Evolutionary conservation across 345 rosid genomes (phyloP), one percentile per base, ranked within the genome.

Genomic region (Populus euphratica): DNA sequence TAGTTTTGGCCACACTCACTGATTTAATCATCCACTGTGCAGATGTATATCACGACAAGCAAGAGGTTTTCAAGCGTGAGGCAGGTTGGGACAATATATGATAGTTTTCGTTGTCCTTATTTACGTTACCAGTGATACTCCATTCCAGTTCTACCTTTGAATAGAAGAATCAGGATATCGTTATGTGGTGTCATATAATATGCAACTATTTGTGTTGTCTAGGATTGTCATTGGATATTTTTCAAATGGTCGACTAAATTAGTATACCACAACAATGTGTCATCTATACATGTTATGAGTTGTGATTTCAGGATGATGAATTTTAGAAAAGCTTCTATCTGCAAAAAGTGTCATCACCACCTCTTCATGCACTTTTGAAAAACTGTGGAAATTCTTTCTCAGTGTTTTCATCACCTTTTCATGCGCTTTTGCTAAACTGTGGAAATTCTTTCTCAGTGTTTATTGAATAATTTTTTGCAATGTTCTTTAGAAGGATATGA

Each of bases 21-120:
- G 23, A 38, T 84, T 83, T 71, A 77, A 16, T 43, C 52, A 68
- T 81, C 47, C 67, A 12, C 63, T 72, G 4, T 88, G 85, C 85
- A 96, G 99, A 96, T 76, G 97, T 90, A 68, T 96, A 96, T 83
- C 88, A 96, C 59, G 97, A 96, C 78, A 79, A 85, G 71, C 90
- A 80, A 83, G 97, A 96, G 77, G 91, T 90, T 81, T 94, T 96
- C 77, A 74, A 76, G 79, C 89, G 97, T 13, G 98, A 91, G 86
- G 99, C 97, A 91, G 98, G 98, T 91, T 77, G 49, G 94, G 82
- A 12, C 81, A 39, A 68, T 73, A 2, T 73, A 54, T 41, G 14
- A 27, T 47, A 64, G 3, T 73, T 69, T 44, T 44, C 14, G 41
- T 64, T 70, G n/a, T 65, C 27, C 18, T 75, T 44, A 43, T 29